Evolutionary conservation across 2,329 filamentous ascomycete genomes (phyloP), one percentile per base, ranked within the genome.

Genomic region (Aschersonia sp.): DNA sequence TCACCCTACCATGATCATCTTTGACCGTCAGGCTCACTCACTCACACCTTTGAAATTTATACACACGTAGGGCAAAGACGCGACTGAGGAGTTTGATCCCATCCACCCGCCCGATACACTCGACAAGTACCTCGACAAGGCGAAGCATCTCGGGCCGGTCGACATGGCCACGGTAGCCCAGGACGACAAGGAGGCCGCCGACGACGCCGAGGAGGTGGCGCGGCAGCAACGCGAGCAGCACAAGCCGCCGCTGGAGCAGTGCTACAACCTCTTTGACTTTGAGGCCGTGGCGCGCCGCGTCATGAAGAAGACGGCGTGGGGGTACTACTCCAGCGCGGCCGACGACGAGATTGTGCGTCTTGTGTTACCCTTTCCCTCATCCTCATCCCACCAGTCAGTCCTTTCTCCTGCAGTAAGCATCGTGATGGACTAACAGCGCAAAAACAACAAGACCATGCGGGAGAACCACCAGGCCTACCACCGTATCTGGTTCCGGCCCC

Each of bases 221-320:
- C 77, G 91, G 48, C 81, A 84, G 65, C 75, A 89, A 62, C 80
- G 86, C 49, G 77, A 89, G 49, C 71, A 75, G 55, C 70, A 75
- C 51, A 94, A 89, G 80, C 89, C 89, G 0, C 71, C 81, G 44
- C 70, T 96, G 51, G 82, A 85, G 54, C 85, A 94, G 63, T 95
- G 89, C 71, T 95, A 89, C 67, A 96, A 96, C 63, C 68, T 96
- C 51, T 78, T 92, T 69, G 92, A 98, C 68, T 98, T 98, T 63
- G 92, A 98, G 73, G 81, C 87, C 3, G 91, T 97, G 38, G 92
- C 92, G 4, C 81, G 84, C 57, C 74, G 80, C 40, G 80, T 94
- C 49, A 96, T 97, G 91, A 96, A 94, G 77, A 94, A 85, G 71
- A 84, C 83, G 1, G 91, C 91, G 0, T 98, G 92, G 92, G 92